phyloP scores from a whole-genome alignment of 1,139 yeast species.

The Zygoascus sp. region DNA sequence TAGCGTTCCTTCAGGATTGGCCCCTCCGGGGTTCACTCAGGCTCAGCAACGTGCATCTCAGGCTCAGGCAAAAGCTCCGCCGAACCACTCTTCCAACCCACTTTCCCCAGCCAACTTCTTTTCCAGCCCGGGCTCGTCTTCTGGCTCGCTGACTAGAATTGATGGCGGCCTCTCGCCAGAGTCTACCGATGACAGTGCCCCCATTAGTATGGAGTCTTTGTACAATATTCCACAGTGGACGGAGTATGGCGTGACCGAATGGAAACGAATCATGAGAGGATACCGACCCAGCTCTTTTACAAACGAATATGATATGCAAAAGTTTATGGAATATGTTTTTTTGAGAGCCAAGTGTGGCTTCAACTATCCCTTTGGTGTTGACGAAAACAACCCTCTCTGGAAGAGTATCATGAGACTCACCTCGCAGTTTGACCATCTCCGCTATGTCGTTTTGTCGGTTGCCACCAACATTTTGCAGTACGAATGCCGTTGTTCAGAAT shows the following conservation, averaged over 20 bases:
- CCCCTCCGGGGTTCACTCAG: neutral
- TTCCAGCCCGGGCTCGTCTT: slow-evolving; percentile 1
- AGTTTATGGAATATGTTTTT: slow-evolving; percentile 18
- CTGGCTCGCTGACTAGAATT: neutral
- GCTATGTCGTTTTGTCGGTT: slow-evolving; percentile 17
- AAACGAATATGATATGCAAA: slow-evolving; percentile 17
- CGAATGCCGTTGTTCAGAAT: slow-evolving; percentile 21
- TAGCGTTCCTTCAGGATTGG: neutral
- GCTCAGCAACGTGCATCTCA: neutral
- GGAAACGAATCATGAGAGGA: slow-evolving; percentile 22
- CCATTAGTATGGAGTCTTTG: slow-evolving; percentile 16
- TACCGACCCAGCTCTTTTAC: slow-evolving; percentile 20
- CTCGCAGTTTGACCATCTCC: slow-evolving; percentile 15
- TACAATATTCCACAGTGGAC: slow-evolving; percentile 19
- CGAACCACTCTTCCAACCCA: neutral
- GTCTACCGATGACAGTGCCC: slow-evolving; percentile 7
- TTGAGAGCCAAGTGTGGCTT: slow-evolving; percentile 19
- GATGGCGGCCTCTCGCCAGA: slow-evolving; percentile 9
- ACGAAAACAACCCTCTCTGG: slow-evolving; percentile 20
- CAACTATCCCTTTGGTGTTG: slow-evolving; percentile 19
- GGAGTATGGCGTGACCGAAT: slow-evolving; percentile 18
- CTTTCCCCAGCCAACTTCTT: slow-evolving; percentile 2
- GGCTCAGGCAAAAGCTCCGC: neutral
- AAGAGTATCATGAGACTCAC: slow-evolving; percentile 13
- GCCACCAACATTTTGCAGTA: slow-evolving; percentile 16